Base-by-base conservation (phyloP, 2,329 filamentous ascomycete genomes). In the Scedosporium boydii region DNA sequence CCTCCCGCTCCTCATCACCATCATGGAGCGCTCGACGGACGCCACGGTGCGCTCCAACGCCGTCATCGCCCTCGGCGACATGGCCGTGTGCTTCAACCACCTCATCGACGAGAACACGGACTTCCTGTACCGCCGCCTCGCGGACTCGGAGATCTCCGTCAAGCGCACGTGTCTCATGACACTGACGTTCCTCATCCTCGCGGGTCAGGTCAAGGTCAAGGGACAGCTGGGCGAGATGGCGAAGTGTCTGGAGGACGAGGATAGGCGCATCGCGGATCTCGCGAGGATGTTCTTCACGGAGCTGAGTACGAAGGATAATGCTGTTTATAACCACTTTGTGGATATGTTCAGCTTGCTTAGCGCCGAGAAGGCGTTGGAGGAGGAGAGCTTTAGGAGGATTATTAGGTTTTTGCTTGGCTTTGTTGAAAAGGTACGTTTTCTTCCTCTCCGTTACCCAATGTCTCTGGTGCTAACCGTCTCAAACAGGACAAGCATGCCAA, bases 21-120 rank as follows among this genome's bases (percentile, higher is more conserved):
- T 99, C 69, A 93, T 99, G 80, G 95, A 99, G 77, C 88, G 92
- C 34, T 97, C 92, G 1, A 85, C 91, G 38, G 91, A 97, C 69
- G 89, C 96, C 1, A 96, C 93, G 18, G 93, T 96, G 46, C 88
- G 95, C 60, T 96, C 91, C 69, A 99, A 99, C 71, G 91, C 96
- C 9, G 96, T 99, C 18, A 96, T 99, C 68, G 93, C 95, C 0
- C 85, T 99, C 0, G 95, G 95, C 46, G 95, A 99, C 72, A 99
- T 99, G 95, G 96, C 96, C 0, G 95, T 99, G 23, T 97, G 93
- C 82, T 99, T 99, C 82, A 99, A 99, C 72, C 95, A 99, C 71
- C 84, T 99, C 59, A 97, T 99, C 68, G 96, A 99, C 71, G 96
- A 99, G 76, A 98, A 99, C 75, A 99, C 95, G 0, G 95, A 99